These are phyloP conservation scores for Camillea tinctor DNA, from an alignment of 2,329 filamentous ascomycete genomes.

Conservation along the genomic window DNA sequence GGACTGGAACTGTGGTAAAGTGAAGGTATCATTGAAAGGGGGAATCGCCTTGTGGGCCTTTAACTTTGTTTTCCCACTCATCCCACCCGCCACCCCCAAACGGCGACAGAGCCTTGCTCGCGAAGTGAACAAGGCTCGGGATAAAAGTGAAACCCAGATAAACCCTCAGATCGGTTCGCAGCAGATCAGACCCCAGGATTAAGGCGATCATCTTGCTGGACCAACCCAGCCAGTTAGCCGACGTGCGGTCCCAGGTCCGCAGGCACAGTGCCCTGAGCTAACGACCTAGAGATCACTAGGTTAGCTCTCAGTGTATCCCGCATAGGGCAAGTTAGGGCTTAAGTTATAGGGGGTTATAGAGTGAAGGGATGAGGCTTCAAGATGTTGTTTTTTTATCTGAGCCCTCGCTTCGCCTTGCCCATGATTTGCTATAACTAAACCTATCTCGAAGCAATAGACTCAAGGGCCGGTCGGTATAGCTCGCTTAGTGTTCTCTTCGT, in stretches of 20 bases:
- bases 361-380: neutral
- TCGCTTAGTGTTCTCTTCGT: neutral
- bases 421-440: neutral
- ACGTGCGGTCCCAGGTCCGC: neutral
- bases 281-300: too few relatives aligned
- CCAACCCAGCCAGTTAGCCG: neutral
- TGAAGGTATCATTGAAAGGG: neutral
- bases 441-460: neutral
- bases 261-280: neutral
- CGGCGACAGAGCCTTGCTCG: neutral
- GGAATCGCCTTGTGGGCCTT: neutral
- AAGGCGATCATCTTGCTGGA: neutral
- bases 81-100: neutral
- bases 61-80: neutral
- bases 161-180: neutral
- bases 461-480: neutral
- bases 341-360: neutral
- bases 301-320: neutral
- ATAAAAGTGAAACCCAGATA: neutral
- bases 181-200: neutral
- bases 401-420: neutral
- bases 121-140: neutral
- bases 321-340: neutral
- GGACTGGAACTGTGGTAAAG: too few relatives aligned
- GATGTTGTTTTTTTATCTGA: neutral